Percentiles rank a stretch among this genome's conserved stretches.
phyloP scores from a whole-genome alignment of 2,329 filamentous ascomycete species.

The Trichophyton rubrum region DNA sequence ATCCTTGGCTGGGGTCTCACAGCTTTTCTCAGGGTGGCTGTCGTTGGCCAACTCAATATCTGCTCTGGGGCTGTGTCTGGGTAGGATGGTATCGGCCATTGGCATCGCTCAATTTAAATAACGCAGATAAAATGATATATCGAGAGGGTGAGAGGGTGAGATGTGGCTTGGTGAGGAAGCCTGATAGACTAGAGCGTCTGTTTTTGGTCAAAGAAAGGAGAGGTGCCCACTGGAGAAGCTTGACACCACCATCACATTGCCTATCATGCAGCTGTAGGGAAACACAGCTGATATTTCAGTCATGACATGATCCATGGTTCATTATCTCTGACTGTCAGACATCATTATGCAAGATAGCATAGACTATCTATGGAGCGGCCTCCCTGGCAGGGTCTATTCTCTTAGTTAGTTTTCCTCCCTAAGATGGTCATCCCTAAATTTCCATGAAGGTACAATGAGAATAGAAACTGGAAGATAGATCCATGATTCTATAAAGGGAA shows the following conservation, averaged over 20 bases:
- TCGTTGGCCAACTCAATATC: background rate
- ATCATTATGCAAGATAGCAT: background rate
- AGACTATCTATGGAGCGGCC: no score
- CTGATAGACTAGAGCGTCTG: background rate
- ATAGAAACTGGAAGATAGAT: no score
- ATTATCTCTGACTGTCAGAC: background rate
- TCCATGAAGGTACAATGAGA: no score
- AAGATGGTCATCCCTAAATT: no score
- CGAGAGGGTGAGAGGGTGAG: no score
- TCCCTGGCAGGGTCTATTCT: no score
- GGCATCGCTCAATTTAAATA: no score
- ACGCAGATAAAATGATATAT: background rate
- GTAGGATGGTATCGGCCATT: background rate
- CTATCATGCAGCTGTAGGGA: background rate
- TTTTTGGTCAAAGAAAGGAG: background rate
- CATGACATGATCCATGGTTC: background rate
- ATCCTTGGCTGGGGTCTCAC: background rate
- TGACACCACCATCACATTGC: background rate
- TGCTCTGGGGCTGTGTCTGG: background rate
- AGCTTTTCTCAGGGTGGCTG: background rate
- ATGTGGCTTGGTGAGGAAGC: background rate
- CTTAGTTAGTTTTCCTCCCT: no score
- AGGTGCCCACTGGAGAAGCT: background rate
- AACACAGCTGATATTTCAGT: background rate
- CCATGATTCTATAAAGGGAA: no score